Percentiles rank a stretch among this genome's conserved stretches.
Conservation (phyloP, 345 rosid genomes). For the Brassica rapa region DNA sequence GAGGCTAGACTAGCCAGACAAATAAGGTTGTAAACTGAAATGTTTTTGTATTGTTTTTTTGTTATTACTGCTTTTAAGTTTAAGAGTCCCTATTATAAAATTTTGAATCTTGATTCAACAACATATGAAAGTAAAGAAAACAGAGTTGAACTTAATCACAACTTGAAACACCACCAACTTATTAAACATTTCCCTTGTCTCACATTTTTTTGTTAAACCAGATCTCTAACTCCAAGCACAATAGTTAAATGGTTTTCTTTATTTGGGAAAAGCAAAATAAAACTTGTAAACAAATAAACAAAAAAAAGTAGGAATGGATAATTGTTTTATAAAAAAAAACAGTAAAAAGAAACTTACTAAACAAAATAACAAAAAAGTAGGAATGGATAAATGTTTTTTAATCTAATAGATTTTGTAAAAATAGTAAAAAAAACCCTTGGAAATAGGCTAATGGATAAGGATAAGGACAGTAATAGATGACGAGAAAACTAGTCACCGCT, state of each 20-base stretch:
- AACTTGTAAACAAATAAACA: neutral
- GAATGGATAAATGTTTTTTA: conserved; percentile 23
- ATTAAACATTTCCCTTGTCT: neutral
- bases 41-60: neutral
- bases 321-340: neutral
- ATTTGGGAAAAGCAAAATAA: neutral
- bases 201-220: conserved; percentile 10
- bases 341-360: neutral
- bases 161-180: conserved; percentile 22
- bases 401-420: neutral
- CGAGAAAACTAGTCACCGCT: conserved; percentile 32
- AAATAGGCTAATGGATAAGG: conserved; percentile 40
- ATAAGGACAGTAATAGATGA: conserved; percentile 36
- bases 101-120: too few species aligned
- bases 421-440: conserved; percentile 2
- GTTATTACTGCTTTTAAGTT: neutral
- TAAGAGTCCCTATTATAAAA: neutral
- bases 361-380: conserved; percentile 15
- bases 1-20: neutral
- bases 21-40: neutral
- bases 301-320: conserved; percentile 29
- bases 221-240: conserved; percentile 14
- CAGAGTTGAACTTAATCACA: neutral
- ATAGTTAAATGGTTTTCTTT: neutral
- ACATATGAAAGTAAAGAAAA: neutral